These are phyloP conservation scores for Apiospora kogelbergensis DNA, from an alignment of 2,329 filamentous ascomycete genomes.

Conservation along the genomic window DNA sequence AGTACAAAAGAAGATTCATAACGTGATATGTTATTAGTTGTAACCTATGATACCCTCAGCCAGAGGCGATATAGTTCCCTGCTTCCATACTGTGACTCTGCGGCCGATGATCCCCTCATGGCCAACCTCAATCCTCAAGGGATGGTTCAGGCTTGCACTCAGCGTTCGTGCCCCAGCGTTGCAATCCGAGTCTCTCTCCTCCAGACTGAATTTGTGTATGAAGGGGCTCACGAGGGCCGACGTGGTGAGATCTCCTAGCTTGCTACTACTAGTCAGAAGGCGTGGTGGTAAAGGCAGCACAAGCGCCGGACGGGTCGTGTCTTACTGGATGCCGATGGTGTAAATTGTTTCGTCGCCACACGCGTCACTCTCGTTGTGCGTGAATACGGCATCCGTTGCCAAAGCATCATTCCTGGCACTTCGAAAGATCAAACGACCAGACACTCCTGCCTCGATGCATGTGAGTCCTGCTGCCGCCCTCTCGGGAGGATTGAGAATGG, in stretches of 20 bases:
- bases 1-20: too few species aligned
- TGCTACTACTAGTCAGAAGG: conserved; percentile 24
- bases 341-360: conserved; percentile 24
- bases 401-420: background rate
- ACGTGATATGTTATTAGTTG: conserved; percentile 34
- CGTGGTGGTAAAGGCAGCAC: background rate
- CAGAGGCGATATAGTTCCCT: conserved; percentile 29
- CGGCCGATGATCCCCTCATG: conserved; percentile 48
- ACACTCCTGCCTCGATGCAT: conserved; percentile 1
- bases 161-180: conserved; percentile 30
- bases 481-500: conserved; percentile 34
- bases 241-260: conserved; percentile 43
- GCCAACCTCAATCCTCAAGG: conserved; percentile 45
- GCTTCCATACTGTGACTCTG: conserved; percentile 41
- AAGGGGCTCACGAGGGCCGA: conserved; percentile 41
- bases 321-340: conserved; percentile 47
- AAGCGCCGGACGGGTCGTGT: background rate
- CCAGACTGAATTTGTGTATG: conserved; percentile 38
- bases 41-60: conserved; percentile 53
- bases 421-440: conserved; percentile 40
- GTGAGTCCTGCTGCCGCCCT: conserved; percentile 30
- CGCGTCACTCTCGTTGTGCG: conserved; percentile 25
- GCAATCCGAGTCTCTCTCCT: conserved; percentile 15
- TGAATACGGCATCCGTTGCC: conserved; percentile 45
- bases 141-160: conserved; percentile 29